phyloP scores from a whole-genome alignment of 169 alveolate species.

The Nephromyces sp. region DNA sequence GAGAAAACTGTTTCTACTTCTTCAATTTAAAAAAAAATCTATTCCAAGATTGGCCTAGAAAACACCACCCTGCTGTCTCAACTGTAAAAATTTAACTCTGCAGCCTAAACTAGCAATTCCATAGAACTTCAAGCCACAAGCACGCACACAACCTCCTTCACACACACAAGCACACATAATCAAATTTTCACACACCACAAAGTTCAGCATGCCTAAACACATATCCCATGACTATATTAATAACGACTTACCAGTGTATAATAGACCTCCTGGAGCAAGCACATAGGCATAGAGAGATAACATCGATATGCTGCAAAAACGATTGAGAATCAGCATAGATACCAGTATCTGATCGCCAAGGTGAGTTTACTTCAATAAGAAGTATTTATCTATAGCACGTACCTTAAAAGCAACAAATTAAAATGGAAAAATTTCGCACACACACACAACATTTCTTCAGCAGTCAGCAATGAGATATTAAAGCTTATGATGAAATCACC shows the following conservation, averaged over 20 bases:
- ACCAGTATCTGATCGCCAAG: not conserved
- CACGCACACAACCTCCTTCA: too few relatives aligned
- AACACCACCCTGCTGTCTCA: too few relatives aligned
- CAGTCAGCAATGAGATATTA: not conserved
- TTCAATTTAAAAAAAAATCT: too few relatives aligned
- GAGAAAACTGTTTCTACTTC: too few relatives aligned
- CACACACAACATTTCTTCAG: not conserved
- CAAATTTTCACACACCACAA: too few relatives aligned
- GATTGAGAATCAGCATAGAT: not conserved
- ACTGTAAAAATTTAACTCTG: too few relatives aligned
- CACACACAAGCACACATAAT: too few relatives aligned
- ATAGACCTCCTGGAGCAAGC: constrained; percentile 40
- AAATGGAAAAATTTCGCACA: not conserved
- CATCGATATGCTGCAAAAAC: constrained; percentile 29
- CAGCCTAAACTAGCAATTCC: too few relatives aligned
- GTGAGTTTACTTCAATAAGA: not conserved
- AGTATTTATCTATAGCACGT: not conserved
- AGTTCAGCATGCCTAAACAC: not conserved
- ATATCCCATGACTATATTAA: not conserved
- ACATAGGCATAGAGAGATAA: constrained; percentile 53
- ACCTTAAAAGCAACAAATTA: not conserved
- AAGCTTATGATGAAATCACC: not conserved
- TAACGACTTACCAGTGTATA: constrained; percentile 47
- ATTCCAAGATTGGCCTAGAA: too few relatives aligned
- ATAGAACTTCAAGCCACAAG: too few relatives aligned